Conservation (phyloP, 2,329 filamentous ascomycete species). For the Claviceps humidiphila region DNA sequence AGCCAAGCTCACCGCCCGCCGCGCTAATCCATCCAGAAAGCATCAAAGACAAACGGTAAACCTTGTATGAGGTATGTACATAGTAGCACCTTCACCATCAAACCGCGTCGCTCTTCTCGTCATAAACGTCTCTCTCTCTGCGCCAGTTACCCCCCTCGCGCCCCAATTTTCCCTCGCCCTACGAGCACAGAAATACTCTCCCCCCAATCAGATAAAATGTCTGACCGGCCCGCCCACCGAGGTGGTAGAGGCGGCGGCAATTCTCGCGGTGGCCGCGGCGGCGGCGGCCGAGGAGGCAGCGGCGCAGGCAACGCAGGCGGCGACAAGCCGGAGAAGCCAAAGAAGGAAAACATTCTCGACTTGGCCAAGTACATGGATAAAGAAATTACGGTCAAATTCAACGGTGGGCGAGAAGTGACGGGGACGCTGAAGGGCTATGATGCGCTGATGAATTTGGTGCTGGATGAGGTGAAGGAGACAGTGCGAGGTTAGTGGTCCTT, state of each 20-base stretch:
- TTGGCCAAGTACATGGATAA: constrained; percentile 95
- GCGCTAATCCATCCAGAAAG: too few relatives aligned
- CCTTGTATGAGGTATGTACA: too few relatives aligned
- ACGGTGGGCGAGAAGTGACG: constrained; percentile 79
- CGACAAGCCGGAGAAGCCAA: constrained; percentile 58
- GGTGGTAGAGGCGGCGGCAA: constrained; percentile 30
- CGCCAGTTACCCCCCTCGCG: background rate
- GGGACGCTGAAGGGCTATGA: constrained; percentile 92
- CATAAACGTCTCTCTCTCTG: too few relatives aligned
- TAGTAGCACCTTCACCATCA: too few relatives aligned
- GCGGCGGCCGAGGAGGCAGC: constrained; percentile 27
- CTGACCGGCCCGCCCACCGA: constrained; percentile 36
- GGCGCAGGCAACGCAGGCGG: constrained; percentile 30
- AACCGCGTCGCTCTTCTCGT: too few relatives aligned
- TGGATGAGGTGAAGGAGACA: constrained; percentile 86
- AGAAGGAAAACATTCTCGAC: constrained; percentile 98
- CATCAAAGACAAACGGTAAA: too few relatives aligned
- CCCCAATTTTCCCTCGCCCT: background rate
- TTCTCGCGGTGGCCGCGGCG: constrained; percentile 10
- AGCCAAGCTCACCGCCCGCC: too few relatives aligned
- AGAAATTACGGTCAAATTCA: constrained; percentile 90
- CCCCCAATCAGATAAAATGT: constrained; percentile 22
- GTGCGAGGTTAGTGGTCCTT: constrained; percentile 56
- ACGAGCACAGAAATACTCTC: background rate
- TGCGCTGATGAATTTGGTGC: constrained; percentile 92